Base-by-base conservation (phyloP, 2,329 filamentous ascomycete genomes). In the Magnaporthiopsis poae region DNA sequence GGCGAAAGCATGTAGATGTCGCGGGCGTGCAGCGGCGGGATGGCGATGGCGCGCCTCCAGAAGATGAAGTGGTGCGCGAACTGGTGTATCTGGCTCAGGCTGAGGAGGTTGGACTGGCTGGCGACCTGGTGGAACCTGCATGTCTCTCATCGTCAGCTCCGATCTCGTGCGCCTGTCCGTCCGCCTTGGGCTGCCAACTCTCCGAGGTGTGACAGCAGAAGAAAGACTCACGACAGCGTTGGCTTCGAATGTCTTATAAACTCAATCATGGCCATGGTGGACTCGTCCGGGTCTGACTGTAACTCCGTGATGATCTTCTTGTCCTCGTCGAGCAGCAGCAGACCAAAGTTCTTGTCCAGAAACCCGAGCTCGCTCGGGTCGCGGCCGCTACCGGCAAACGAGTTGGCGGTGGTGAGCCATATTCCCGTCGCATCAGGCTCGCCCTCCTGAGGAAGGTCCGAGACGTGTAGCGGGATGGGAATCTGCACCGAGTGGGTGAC, bases 61-160 rank as follows among this genome's bases (percentile, higher is more conserved):
- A 96, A 96, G 68, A 98, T 92, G 69, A 99, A 89, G 78, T 98
- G 95, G 67, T 91, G 90, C 12, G 93, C 92, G 69, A 96, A 90
- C 71, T 91, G 89, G 69, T 94, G 89, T 69, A 98, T 89, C 71
- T 96, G 91, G 39, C 86, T 83, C 1, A 95, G 82, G 3, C 90
- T 88, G 65, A 98, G 88, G 27, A 88, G 85, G 65, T 90, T 86
- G 70, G 84, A 86, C 64, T 76, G 75, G 70, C 88, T 85, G 21
- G 88, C 86, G 66, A 92, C 86, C 74, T 93, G 90, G 66, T 86
- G 79, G 74, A 90, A 88, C 62, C 74, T 76, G 31, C 21, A 63
- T 29, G 12, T 15, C 39, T 15, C 39, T 46, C 39, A 46, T 46
- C 3, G 15, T 46, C 39, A 46, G 39, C 4, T 46, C 39, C 15